These are phyloP conservation scores for Cucurbitaria berberidis DNA, from an alignment of 2,329 filamentous ascomycete genomes.

Conservation along the genomic window DNA sequence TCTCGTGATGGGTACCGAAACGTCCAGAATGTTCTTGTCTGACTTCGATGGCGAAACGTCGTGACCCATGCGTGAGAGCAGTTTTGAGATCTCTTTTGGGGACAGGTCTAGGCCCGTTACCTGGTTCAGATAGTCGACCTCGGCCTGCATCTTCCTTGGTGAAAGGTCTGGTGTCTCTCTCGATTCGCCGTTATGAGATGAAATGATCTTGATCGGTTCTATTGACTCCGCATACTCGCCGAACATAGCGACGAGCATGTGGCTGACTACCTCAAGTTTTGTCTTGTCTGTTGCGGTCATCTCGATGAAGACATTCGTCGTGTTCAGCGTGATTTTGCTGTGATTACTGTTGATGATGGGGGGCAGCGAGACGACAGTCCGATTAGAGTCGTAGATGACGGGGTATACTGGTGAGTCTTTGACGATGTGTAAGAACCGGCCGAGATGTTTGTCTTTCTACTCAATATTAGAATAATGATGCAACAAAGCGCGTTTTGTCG, in stretches of 20 bases:
- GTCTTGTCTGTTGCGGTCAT: conserved; percentile 95
- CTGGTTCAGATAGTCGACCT: conserved; percentile 91
- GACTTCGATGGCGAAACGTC: conserved; percentile 76
- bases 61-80: conserved; percentile 89
- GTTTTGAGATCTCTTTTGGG: conserved; percentile 74
- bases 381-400: conserved; percentile 90
- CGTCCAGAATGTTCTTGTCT: conserved; percentile 72
- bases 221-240: conserved; percentile 91
- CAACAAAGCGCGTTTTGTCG: not conserved
- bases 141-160: conserved; percentile 78
- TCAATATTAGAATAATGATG: conserved; percentile 19
- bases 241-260: conserved; percentile 98
- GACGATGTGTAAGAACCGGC: conserved; percentile 92
- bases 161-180: conserved; percentile 80
- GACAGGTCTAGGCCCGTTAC: conserved; percentile 84
- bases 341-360: conserved; percentile 98
- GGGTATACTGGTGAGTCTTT: conserved; percentile 92
- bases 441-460: conserved; percentile 86
- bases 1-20: conserved; percentile 84
- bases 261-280: conserved; percentile 93
- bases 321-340: conserved; percentile 92
- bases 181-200: conserved; percentile 85
- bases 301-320: conserved; percentile 94
- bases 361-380: conserved; percentile 87
- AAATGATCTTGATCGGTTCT: conserved; percentile 91